phyloP scores from a whole-genome alignment of 139 green algal genomes.

The Chlorella ohadii region DNA sequence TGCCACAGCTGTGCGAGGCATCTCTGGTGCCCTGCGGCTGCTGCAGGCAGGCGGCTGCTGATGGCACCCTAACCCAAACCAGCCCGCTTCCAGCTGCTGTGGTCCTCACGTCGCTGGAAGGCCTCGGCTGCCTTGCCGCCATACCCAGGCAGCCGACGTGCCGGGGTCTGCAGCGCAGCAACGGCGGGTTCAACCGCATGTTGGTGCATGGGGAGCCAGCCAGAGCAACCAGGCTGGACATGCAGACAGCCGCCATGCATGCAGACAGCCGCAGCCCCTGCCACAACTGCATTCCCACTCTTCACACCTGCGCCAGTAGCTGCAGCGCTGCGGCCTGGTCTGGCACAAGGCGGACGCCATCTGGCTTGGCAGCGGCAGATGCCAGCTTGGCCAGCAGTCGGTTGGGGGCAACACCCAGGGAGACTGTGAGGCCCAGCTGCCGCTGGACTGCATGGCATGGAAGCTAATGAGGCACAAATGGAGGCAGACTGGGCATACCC shows the following conservation, averaged over 20 bases:
- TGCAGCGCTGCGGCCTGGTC: conserved; percentile 12
- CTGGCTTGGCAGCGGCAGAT: conserved; percentile 62
- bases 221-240: not conserved
- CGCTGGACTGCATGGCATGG: not conserved
- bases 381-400: conserved; percentile 77
- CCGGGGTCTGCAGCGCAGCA: conserved; percentile 25
- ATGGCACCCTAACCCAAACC: too few species aligned
- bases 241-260: not conserved
- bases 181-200: too few species aligned
- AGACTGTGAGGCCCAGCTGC: conserved; percentile 55
- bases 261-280: not conserved
- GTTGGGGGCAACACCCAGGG: conserved; percentile 64
- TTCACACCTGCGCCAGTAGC: conserved; percentile 7
- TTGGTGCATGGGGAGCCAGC: too few species aligned
- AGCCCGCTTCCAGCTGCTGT: too few species aligned
- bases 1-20: not conserved
- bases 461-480: too few species aligned
- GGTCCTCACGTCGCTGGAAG: conserved; percentile 31
- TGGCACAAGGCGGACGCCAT: conserved; percentile 55
- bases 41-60: too few species aligned
- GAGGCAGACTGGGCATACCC: too few species aligned
- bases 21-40: too few species aligned
- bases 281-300: not conserved
- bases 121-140: conserved; percentile 49
- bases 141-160: conserved; percentile 54